phyloP scores from a whole-genome alignment of 345 rosid species.

The Passiflora organensis region DNA sequence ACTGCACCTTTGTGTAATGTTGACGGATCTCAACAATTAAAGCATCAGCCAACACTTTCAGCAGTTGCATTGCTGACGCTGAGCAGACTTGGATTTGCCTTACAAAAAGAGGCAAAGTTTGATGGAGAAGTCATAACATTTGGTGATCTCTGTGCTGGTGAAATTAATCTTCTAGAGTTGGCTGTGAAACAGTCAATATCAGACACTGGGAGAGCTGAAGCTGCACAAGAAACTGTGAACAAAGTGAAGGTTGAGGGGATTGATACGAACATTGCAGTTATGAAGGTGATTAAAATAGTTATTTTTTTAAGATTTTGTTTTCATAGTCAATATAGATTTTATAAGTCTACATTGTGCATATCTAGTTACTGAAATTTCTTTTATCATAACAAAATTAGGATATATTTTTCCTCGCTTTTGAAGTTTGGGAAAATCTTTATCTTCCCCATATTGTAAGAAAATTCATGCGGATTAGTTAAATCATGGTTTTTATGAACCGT shows the following conservation, averaged over 20 bases:
- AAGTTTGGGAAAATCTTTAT: too few relatives aligned
- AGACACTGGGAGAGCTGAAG: conserved; percentile 70
- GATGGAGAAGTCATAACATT: conserved; percentile 34
- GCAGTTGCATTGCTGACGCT: conserved; percentile 63
- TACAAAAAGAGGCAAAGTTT: conserved; percentile 39
- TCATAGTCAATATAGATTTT: neutral
- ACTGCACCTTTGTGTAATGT: conserved; percentile 26
- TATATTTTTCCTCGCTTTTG: neutral
- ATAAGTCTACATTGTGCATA: neutral
- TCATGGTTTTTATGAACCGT: neutral
- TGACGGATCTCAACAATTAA: conserved; percentile 34
- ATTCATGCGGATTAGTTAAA: neutral
- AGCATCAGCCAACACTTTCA: conserved; percentile 41
- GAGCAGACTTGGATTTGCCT: conserved; percentile 52
- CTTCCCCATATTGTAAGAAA: conserved; percentile 2
- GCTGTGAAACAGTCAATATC: conserved; percentile 69
- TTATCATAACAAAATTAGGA: conserved; percentile 8
- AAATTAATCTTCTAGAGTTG: conserved; percentile 67
- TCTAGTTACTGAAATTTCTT: conserved; percentile 8
- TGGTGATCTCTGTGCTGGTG: conserved; percentile 80
- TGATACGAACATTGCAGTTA: conserved; percentile 79
- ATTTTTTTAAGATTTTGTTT: conserved; percentile 11
- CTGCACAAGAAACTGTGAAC: conserved; percentile 91
- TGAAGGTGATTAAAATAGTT: conserved; percentile 47
- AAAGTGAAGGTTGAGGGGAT: conserved; percentile 97